Evolutionary conservation across 2,329 filamentous ascomycete species (phyloP), one percentile per base, ranked within the genome.

Genomic region (Exserohilum turcica): DNA sequence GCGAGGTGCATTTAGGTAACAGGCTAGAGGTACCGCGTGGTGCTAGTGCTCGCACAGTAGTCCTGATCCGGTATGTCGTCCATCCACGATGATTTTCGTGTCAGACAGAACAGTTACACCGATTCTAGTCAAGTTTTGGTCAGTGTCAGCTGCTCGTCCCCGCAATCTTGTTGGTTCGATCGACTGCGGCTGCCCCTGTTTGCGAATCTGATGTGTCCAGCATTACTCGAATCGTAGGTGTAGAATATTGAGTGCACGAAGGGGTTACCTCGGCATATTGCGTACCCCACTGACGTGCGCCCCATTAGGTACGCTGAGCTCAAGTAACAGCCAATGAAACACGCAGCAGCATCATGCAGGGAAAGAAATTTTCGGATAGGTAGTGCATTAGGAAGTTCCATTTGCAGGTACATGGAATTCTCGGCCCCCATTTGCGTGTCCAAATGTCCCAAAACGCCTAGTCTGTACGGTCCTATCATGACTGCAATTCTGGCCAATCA

Each of bases 91-190:
- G 36, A 46, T 16, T 13, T 18, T n/a, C 12, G 18, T 35, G 40
- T 43, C 39, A 28, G 28, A 19, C 28, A 38, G 19, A 29, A 29
- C 40, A 16, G 16, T 53, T n/a, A 12, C 10, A 27, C 5, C 19
- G 42, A 27, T 27, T 29, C 13, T 42, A 42, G 31, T 10, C 19
- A 27, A 33, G n/a, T 10, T 35, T 32, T 19, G 40, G 31, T 24
- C 27, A 36, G 19, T 21, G 27, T 49, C 50, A 53, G 33, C 15
- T 53, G 50, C 16, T 18, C 29, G 32, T 49, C 50, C 45, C 45
- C 50, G 50, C 50, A 53, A 8, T n/a, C 29, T 27, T 16, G 15
- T 19, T 18, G 18, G 15, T 40, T 27, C 44, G 44, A 37, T 53
- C 39, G 32, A 24, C 19, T 35, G 45, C 38, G 38, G 15, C 28